Percentiles rank a stretch among this genome's conserved stretches.
Conservation (phyloP, 179 eudicot genomes). For the Spergularia azorica region DNA sequence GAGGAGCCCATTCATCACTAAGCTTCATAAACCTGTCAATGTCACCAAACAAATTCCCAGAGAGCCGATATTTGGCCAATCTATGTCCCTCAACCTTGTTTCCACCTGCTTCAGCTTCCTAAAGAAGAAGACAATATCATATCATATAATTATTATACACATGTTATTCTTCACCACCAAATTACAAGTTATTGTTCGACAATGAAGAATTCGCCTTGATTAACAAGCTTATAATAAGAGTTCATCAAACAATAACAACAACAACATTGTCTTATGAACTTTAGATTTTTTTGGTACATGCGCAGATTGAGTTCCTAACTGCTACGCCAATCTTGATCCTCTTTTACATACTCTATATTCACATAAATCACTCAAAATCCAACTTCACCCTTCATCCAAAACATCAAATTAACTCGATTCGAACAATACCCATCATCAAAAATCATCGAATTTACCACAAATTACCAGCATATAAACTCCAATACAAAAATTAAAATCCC, state of each 20-base stretch:
- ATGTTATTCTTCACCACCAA: background rate
- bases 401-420: background rate
- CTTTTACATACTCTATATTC: too few species aligned
- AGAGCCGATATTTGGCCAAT: slow-evolving; percentile 73
- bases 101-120: slow-evolving; percentile 93
- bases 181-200: background rate
- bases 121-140: slow-evolving; percentile 1
- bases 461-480: background rate
- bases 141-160: background rate
- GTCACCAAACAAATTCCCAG: slow-evolving; percentile 85
- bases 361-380: too few species aligned
- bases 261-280: too few species aligned
- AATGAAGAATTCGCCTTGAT: too few species aligned
- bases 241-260: too few species aligned
- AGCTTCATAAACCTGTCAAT: slow-evolving; percentile 84
- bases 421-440: background rate
- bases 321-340: too few species aligned
- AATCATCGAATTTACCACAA: background rate
- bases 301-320: too few species aligned
- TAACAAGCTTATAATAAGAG: too few species aligned
- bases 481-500: background rate
- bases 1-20: slow-evolving; percentile 96
- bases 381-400: background rate
- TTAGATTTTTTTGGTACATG: too few species aligned
- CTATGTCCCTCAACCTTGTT: slow-evolving; percentile 80